phyloP scores from a whole-genome alignment of 768 basidiomycete genomes.

The Termitomyces sp. region DNA sequence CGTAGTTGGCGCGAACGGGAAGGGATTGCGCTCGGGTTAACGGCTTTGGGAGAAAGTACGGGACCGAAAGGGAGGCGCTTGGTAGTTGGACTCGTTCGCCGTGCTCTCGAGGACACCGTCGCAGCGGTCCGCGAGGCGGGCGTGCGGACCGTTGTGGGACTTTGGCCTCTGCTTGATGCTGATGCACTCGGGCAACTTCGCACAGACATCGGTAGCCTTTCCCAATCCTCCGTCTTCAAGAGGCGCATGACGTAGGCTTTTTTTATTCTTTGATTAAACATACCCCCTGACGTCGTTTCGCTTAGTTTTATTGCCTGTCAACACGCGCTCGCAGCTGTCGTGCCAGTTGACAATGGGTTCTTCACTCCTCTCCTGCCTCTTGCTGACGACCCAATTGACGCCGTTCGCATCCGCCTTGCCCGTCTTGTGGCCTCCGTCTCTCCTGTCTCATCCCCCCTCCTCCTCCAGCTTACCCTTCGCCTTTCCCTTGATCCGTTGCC shows the following conservation, averaged over 20 bases:
- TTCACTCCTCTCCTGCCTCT: constrained; percentile 56
- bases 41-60: constrained; percentile 40
- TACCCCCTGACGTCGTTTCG: constrained; percentile 10
- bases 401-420: constrained; percentile 85
- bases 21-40: constrained; percentile 54
- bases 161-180: neutral
- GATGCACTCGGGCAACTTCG: constrained; percentile 34
- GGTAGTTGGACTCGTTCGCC: constrained; percentile 51
- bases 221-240: constrained; percentile 47
- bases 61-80: constrained; percentile 39
- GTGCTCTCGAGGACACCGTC: constrained; percentile 71
- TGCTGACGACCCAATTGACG: constrained; percentile 66
- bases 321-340: constrained; percentile 49
- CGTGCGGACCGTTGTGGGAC: constrained; percentile 45
- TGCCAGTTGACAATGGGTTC: constrained; percentile 43
- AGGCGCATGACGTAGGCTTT: constrained; percentile 73
- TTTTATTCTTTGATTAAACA: constrained; percentile 4
- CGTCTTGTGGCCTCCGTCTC: constrained; percentile 48
- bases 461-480: constrained; percentile 38
- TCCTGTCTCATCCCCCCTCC: constrained; percentile 23
- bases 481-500: constrained; percentile 54
- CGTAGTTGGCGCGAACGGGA: constrained; percentile 82
- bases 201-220: constrained; percentile 39
- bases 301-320: constrained; percentile 72
- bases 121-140: constrained; percentile 85